phyloP scores from a whole-genome alignment of 2,329 filamentous ascomycete species.

The Ascochyta rabiei region DNA sequence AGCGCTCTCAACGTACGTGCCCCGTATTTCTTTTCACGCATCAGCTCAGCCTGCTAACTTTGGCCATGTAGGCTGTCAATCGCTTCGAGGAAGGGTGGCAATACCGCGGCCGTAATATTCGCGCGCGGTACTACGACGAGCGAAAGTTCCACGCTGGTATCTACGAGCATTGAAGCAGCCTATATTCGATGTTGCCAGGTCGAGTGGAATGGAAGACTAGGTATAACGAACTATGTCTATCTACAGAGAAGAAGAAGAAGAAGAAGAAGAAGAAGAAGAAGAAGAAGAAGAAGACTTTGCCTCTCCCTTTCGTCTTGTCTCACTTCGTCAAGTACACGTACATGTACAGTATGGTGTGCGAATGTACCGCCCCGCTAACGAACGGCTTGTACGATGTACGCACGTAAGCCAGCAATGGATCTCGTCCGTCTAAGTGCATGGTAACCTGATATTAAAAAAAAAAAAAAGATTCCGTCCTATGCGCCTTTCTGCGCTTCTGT shows the following conservation, averaged over 20 bases:
- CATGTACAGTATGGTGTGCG: constrained; percentile 1
- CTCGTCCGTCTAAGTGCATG: constrained; percentile 1
- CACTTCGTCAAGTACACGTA: not conserved
- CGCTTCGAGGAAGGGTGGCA: constrained; percentile 89
- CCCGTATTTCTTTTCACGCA: not conserved
- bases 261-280: too few species aligned
- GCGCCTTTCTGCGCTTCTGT: not conserved
- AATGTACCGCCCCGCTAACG: not conserved
- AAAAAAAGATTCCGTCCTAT: constrained; percentile 11
- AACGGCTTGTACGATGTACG: not conserved
- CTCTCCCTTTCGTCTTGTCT: not conserved
- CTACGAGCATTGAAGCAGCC: constrained; percentile 31
- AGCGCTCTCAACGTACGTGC: constrained; percentile 78
- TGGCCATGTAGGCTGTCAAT: constrained; percentile 74
- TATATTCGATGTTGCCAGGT: not conserved
- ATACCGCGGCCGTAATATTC: constrained; percentile 86
- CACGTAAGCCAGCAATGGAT: not conserved
- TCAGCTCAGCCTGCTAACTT: constrained; percentile 10
- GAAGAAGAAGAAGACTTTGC: too few species aligned
- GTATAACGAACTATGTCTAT: not conserved
- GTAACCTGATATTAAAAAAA: not conserved
- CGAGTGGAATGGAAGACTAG: not conserved
- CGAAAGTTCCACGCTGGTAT: constrained; percentile 74
- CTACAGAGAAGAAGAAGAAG: not conserved
- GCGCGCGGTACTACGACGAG: constrained; percentile 79